These are phyloP conservation scores for Eucalyptus erythrocorys DNA, from an alignment of 345 rosid genomes.

Conservation along the genomic window DNA sequence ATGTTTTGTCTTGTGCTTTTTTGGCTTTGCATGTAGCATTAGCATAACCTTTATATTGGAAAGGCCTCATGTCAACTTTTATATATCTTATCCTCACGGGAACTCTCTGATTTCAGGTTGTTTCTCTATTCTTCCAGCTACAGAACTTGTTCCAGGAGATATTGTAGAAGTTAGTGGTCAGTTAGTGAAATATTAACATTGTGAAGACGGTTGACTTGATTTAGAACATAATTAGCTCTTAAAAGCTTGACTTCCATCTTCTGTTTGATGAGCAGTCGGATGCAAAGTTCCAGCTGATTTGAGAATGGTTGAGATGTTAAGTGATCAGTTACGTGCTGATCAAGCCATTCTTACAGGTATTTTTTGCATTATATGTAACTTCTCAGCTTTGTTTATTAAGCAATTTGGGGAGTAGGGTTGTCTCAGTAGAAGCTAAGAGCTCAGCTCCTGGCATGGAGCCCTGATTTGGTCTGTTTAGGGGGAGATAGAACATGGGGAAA, in stretches of 20 bases:
- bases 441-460: background rate
- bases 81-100: background rate
- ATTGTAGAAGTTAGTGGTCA: conserved; percentile 89
- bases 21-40: background rate
- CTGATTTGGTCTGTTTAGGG: background rate
- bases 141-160: conserved; percentile 97
- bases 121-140: conserved; percentile 90
- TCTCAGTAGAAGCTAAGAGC: background rate
- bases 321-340: conserved; percentile 84
- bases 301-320: conserved; percentile 93
- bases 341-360: conserved; percentile 98
- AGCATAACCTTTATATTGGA: background rate
- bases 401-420: background rate
- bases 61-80: background rate
- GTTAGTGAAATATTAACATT: background rate
- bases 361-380: background rate
- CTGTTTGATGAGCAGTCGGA: conserved; percentile 42
- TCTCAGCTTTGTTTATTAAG: background rate
- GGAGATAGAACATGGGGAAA: background rate
- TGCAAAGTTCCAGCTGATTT: conserved; percentile 99
- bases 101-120: conserved; percentile 48
- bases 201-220: background rate
- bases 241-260: background rate
- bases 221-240: background rate
- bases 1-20: background rate